Conservation (phyloP, 2,329 filamentous ascomycete genomes). For the Fusarium tuaranense region DNA sequence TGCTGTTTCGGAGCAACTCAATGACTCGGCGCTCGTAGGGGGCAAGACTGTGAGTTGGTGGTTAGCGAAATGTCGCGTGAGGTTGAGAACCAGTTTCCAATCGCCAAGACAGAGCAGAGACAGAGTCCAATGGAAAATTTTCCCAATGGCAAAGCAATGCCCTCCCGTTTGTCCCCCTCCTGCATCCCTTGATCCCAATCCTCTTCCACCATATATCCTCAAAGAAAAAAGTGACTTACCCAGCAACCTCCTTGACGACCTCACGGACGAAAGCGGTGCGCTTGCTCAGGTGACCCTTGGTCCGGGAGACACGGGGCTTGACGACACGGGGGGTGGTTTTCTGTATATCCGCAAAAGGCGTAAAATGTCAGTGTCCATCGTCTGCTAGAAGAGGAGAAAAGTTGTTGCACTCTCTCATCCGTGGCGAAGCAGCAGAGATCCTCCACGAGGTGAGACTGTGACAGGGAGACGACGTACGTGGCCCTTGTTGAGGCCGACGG, state of each 20-base stretch:
- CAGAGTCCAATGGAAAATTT: not conserved
- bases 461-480: conserved; percentile 65
- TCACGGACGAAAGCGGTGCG: conserved; percentile 96
- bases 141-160: not conserved
- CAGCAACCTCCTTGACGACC: conserved; percentile 98
- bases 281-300: conserved; percentile 97
- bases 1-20: conserved; percentile 98
- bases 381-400: conserved; percentile 55
- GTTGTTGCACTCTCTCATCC: conserved; percentile 33
- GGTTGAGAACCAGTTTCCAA: not conserved
- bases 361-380: conserved; percentile 72
- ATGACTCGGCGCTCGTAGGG: conserved; percentile 99
- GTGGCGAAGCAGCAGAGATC: conserved; percentile 68
- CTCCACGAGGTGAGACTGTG: conserved; percentile 79
- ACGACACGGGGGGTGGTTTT: conserved; percentile 84
- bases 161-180: not conserved
- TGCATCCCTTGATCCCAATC: not conserved
- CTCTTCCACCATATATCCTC: not conserved
- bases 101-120: not conserved
- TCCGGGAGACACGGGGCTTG: conserved; percentile 84
- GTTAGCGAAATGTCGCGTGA: conserved; percentile 42
- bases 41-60: conserved; percentile 70
- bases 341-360: conserved; percentile 61
- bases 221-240: conserved; percentile 66
- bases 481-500: conserved; percentile 73